Base-by-base conservation (phyloP, 768 basidiomycete species). In the Rhodosporidiobolus sp. region DNA sequence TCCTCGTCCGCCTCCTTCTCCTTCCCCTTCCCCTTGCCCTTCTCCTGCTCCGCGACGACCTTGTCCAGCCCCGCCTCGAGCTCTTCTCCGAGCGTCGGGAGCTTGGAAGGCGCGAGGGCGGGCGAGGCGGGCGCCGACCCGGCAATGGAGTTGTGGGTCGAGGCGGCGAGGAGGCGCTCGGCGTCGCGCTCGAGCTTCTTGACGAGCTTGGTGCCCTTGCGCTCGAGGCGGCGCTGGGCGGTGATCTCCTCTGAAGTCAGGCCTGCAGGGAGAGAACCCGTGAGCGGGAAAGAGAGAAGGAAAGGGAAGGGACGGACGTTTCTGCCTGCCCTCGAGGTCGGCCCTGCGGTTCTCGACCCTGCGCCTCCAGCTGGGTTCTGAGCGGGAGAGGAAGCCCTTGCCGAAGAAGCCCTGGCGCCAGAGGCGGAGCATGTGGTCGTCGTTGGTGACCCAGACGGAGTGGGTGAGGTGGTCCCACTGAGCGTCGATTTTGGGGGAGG, bases 401-500 rank as follows among this genome's bases (percentile, higher is more conserved):
- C 96, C 96, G 80, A 98, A 99, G 83, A 98, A 97, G 0, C 96
- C 96, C 70, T 90, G 83, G 57, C 86, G 84, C 91, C 96, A 99
- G 49, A 98, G 84, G 9, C 88, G 82, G 74, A 84, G 84, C 55
- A 87, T 87, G 79, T 93, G 87, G 32, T 81, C 84, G 35, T 83
- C 81, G 68, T 88, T 85, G 0, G 85, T 83, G 5, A 98, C 85
- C 93, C 93, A 96, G 16, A 97, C 90, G 0, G 91, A 91, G n/a
- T 88, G 87, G 24, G 94, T 93, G 4, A 85, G 78, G 11, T 85
- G 81, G 79, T 98, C 95, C 73, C 90, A 89, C 4, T 63, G 45
- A 0, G 74, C 77, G 43, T 66, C 34, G 50, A 77, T 64, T 17
- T 62, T 53, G 28, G 53, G 65, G 7, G 56, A 34, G 22, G 65